Percentiles rank a stretch among this genome's conserved stretches.
Conservation (phyloP, 768 basidiomycete genomes). For the Tricholoma hemisulphureum region DNA sequence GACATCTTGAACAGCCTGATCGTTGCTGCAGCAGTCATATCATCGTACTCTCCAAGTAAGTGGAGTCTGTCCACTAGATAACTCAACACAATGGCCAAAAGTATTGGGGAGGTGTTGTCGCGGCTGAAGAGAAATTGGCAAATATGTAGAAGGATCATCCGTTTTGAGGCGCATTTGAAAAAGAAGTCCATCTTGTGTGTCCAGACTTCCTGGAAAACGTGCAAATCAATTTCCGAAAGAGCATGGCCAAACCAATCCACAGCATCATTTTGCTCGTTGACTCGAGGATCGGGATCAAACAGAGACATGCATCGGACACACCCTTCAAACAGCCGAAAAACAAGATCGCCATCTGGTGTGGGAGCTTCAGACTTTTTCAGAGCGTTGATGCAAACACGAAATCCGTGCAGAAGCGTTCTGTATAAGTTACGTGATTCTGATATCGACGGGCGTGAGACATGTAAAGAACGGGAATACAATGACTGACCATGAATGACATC, state of each 20-base stretch:
- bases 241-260: slow-evolving; percentile 82
- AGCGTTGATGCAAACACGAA: slow-evolving; percentile 73
- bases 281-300: slow-evolving; percentile 68
- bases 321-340: slow-evolving; percentile 85
- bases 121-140: slow-evolving; percentile 81
- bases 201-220: slow-evolving; percentile 97
- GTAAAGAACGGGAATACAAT: background rate
- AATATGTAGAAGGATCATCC: slow-evolving; percentile 77
- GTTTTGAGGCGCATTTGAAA: slow-evolving; percentile 74
- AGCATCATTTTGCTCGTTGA: slow-evolving; percentile 66
- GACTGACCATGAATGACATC: slow-evolving; percentile 73
- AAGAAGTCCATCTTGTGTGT: slow-evolving; percentile 90
- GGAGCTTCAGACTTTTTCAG: slow-evolving; percentile 80
- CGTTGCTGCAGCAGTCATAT: slow-evolving; percentile 75
- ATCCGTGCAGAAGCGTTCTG: slow-evolving; percentile 84
- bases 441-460: slow-evolving; percentile 9
- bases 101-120: slow-evolving; percentile 72
- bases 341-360: slow-evolving; percentile 79
- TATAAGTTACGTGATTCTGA: slow-evolving; percentile 85
- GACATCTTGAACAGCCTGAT: slow-evolving; percentile 95
- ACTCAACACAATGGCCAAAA: slow-evolving; percentile 85
- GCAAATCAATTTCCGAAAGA: slow-evolving; percentile 79
- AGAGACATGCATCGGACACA: slow-evolving; percentile 82
- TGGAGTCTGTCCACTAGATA: slow-evolving; percentile 83
- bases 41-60: slow-evolving; percentile 81